Evolutionary conservation across 805 yeast species (phyloP).

Genomic region (Tetrapisispora nanseiensis): DNA sequence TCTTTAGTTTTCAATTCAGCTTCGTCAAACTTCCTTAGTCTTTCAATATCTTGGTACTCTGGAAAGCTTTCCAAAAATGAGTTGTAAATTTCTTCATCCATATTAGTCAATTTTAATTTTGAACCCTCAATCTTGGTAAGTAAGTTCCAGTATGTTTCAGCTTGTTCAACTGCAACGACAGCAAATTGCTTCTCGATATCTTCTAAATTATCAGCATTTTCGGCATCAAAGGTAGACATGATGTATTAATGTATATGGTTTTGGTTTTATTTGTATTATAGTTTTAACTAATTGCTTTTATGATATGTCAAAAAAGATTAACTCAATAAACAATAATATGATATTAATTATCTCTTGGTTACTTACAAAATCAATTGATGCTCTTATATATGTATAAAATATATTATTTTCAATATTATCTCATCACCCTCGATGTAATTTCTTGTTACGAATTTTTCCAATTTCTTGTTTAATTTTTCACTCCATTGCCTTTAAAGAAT

Average conservation of each 20-base stretch:
- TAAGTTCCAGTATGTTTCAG: constrained; percentile 86
- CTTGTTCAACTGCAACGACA: constrained; percentile 92
- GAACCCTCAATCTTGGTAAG: constrained; percentile 71
- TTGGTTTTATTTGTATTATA: background rate
- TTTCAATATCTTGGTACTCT: constrained; percentile 60
- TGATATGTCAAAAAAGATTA: too few relatives aligned
- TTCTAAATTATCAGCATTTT: constrained; percentile 87
- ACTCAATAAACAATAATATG: too few relatives aligned
- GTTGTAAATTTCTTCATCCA: constrained; percentile 60
- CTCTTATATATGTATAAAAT: too few relatives aligned
- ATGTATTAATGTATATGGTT: background rate
- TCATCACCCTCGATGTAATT: too few relatives aligned
- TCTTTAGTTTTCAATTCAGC: constrained; percentile 67
- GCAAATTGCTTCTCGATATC: constrained; percentile 97
- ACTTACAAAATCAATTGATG: too few relatives aligned
- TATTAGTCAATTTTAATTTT: constrained; percentile 58
- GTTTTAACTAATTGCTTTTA: too few relatives aligned
- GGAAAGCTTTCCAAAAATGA: constrained; percentile 67
- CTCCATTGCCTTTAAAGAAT: too few relatives aligned
- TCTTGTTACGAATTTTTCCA: too few relatives aligned
- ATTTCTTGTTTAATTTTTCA: too few relatives aligned
- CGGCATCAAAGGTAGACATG: constrained; percentile 56
- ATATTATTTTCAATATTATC: too few relatives aligned
- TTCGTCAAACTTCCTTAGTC: constrained; percentile 54
- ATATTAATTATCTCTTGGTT: too few relatives aligned